These are phyloP conservation scores for Salvia splendens DNA, from an alignment of 257 asterid genomes.

Conservation along the genomic window DNA sequence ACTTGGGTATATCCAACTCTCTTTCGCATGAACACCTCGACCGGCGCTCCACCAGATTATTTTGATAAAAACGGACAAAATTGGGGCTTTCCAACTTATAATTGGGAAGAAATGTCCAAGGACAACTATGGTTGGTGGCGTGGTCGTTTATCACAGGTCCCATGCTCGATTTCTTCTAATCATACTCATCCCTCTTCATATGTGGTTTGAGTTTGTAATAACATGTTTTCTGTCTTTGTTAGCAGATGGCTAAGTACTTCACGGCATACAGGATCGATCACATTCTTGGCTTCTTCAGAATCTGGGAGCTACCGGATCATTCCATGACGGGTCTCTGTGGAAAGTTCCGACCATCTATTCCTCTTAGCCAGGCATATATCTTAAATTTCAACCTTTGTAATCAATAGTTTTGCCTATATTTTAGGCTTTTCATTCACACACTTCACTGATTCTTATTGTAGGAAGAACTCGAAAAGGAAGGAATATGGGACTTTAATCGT, in stretches of 20 bases:
- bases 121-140: slow-evolving; percentile 99
- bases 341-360: slow-evolving; percentile 91
- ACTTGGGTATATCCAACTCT: slow-evolving; percentile 95
- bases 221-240: slow-evolving; percentile 8
- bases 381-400: no score
- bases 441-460: slow-evolving; percentile 31
- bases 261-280: slow-evolving; percentile 97
- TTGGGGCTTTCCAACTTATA: slow-evolving; percentile 99
- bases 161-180: slow-evolving; percentile 13
- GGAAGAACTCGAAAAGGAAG: slow-evolving; percentile 97
- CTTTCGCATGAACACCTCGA: slow-evolving; percentile 93
- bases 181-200: background rate
- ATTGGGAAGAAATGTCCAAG: slow-evolving; percentile 99
- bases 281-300: slow-evolving; percentile 89
- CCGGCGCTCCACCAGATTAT: slow-evolving; percentile 99
- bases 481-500: slow-evolving; percentile 93
- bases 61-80: slow-evolving; percentile 97
- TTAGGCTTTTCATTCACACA: background rate
- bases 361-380: slow-evolving; percentile 71
- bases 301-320: slow-evolving; percentile 99
- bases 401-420: background rate
- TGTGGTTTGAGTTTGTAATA: slow-evolving; percentile 14
- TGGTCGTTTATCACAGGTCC: slow-evolving; percentile 91
- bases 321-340: slow-evolving; percentile 97
- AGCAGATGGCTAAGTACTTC: slow-evolving; percentile 95